Conservation (phyloP, 2,329 filamentous ascomycete genomes). For the Scytalidium lignicola region DNA sequence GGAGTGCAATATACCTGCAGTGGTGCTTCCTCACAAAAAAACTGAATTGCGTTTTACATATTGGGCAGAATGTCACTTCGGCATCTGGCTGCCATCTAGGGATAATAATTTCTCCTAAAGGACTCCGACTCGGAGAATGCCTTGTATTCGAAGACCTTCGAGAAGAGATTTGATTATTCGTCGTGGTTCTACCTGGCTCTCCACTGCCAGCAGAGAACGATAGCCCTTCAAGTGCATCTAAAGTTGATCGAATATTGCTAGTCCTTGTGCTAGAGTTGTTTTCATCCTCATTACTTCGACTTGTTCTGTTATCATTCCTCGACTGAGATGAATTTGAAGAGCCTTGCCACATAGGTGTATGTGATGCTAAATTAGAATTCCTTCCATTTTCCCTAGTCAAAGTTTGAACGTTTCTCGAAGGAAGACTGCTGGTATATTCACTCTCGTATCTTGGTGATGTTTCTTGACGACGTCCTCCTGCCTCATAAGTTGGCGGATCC, state of each 20-base stretch:
- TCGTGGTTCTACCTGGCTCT: neutral
- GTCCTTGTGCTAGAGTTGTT: neutral
- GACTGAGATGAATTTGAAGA: neutral
- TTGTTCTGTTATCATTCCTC: neutral
- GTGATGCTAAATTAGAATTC: neutral
- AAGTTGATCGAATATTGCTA: neutral
- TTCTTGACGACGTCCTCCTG: too few relatives aligned
- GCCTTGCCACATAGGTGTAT: neutral
- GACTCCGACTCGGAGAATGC: neutral
- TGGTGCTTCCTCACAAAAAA: conserved; percentile 87
- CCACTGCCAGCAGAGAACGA: neutral
- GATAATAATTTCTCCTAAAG: conserved; percentile 44
- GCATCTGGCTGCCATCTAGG: conserved; percentile 86
- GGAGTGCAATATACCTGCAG: conserved; percentile 59
- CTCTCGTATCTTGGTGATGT: too few relatives aligned
- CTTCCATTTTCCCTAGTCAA: too few relatives aligned
- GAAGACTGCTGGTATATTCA: too few relatives aligned
- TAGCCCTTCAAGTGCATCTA: neutral
- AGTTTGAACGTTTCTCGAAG: neutral
- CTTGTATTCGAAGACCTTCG: neutral
- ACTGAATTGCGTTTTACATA: conserved; percentile 74
- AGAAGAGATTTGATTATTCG: neutral
- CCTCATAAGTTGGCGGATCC: too few relatives aligned
- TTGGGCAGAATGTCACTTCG: conserved; percentile 78
- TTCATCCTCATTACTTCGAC: neutral